Evolutionary conservation across 208 protist species (phyloP).

Genomic region (Strigomonas culicis): DNA sequence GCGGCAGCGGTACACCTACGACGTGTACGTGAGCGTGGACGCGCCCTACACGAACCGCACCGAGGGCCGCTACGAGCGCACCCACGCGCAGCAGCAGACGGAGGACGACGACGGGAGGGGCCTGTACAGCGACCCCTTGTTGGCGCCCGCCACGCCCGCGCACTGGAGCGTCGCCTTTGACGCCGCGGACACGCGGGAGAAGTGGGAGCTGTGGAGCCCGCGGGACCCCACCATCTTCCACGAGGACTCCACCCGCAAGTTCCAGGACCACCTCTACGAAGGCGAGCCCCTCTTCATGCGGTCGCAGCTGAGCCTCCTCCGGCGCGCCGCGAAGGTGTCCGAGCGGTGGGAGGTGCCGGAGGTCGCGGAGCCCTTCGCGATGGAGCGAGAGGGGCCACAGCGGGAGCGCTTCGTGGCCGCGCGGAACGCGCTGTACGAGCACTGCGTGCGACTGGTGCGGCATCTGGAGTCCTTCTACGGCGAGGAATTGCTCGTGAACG

Average conservation of each 20-base stretch:
- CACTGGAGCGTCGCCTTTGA: conserved; percentile 75
- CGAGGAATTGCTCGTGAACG: conserved; percentile 38
- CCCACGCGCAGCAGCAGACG: neutral
- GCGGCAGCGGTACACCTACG: conserved; percentile 68
- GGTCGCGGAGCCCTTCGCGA: conserved; percentile 40
- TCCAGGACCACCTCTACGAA: conserved; percentile 87
- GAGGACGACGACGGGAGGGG: conserved; percentile 5
- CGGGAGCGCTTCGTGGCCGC: conserved; percentile 39
- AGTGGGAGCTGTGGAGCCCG: conserved; percentile 78
- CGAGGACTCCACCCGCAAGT: conserved; percentile 70
- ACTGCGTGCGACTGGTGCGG: conserved; percentile 34
- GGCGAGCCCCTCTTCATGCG: conserved; percentile 85
- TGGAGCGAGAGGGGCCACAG: conserved; percentile 48
- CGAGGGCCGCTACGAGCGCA: conserved; percentile 40
- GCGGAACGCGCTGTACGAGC: conserved; percentile 32
- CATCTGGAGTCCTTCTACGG: conserved; percentile 62
- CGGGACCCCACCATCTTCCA: conserved; percentile 79
- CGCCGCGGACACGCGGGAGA: conserved; percentile 52
- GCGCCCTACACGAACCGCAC: conserved; percentile 33
- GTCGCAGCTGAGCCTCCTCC: conserved; percentile 29
- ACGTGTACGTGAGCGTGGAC: conserved; percentile 85
- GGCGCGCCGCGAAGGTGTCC: conserved; percentile 32
- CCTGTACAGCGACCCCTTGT: conserved; percentile 29
- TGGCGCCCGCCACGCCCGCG: conserved; percentile 49
- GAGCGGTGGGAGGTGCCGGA: conserved; percentile 77